Percentiles rank a stretch among this genome's conserved stretches.
These are phyloP conservation scores for Antrodiella citrinella DNA, from an alignment of 768 basidiomycete species.

Conservation along the genomic window DNA sequence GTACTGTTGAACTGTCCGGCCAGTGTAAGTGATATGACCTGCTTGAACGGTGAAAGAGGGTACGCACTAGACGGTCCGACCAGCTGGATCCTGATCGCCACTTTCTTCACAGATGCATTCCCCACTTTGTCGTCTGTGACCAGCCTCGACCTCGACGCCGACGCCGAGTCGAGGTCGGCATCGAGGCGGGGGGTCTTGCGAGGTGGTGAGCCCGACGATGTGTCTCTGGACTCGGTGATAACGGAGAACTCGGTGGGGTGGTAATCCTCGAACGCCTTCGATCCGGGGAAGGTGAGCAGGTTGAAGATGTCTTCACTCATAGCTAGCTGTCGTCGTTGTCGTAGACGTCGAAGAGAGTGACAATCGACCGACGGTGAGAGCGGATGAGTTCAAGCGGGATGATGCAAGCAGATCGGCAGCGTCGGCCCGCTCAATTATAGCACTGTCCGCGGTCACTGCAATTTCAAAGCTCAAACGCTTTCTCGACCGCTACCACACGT, in stretches of 20 bases:
- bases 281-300: slow-evolving; percentile 17
- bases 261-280: slow-evolving; percentile 16
- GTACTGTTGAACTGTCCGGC: not conserved
- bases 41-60: not conserved
- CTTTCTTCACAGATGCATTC: slow-evolving; percentile 15
- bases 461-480: too few species aligned
- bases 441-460: too few species aligned
- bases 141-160: slow-evolving; percentile 44
- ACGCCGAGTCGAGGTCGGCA: slow-evolving; percentile 59
- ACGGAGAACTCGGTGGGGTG: slow-evolving; percentile 12
- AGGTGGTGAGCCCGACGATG: slow-evolving; percentile 48
- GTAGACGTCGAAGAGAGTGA: not conserved
- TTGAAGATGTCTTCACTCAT: slow-evolving; percentile 16
- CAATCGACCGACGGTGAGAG: not conserved
- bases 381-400: not conserved
- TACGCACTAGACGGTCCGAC: slow-evolving; percentile 30
- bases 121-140: slow-evolving; percentile 11
- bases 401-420: not conserved
- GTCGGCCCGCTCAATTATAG: not conserved
- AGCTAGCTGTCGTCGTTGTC: not conserved
- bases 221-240: slow-evolving; percentile 20
- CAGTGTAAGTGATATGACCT: not conserved
- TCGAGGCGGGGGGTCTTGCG: slow-evolving; percentile 63
- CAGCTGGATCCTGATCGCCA: slow-evolving; percentile 41
- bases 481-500: too few species aligned